Base-by-base conservation (phyloP, 139 green algal species). In the Tetradesmus lagerheimii region DNA sequence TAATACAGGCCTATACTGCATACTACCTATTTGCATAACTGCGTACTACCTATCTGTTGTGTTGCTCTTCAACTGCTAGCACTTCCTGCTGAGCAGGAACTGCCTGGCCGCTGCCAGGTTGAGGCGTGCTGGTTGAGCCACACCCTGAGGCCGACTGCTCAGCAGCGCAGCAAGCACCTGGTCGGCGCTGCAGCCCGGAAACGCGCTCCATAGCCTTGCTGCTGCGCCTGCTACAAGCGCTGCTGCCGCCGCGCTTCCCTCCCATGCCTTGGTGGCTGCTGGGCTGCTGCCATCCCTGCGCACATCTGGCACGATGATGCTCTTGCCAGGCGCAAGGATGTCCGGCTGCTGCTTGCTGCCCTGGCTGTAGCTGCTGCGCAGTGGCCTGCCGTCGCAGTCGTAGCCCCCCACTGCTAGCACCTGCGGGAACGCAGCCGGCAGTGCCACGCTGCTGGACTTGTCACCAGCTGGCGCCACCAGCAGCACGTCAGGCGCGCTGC, bases 401-500 rank as follows among this genome's bases (percentile, higher is more conserved):
- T 62, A 45, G 3, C 77, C 78, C 0, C 38, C 57, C 8, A 91
- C 87, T 37, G 87, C 57, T 23, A 91, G 29, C 77, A 91, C 76
- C 27, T 74, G 45, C 9, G 45, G 25, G 15, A 64, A 27, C 6
- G 34, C 31, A 14, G 45, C 74, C 25, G 71, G 74, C 20, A 47
- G 66, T 5, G 85, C 41, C 39, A 74, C 39, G 23, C 23, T 57
- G 39, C 25, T 37, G 8, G 18, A n/a, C 1, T 12, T 38, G 15
- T 90, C 75, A 25, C 86, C 86, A 35, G 75, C 86, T 41, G 86
- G 86, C 29, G 86, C 86, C 6, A 90, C 39, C 23, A 77, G 4
- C 23, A 90, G 45, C 23, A 84, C 35, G 75, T 90, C 86, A 47
- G 45, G 31, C 20, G 53, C 8, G 8, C 37, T 11, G 16, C 31